These are phyloP conservation scores for Mucor irregularis DNA, from an alignment of 371 early-diverging fungal species.

Conservation along the genomic window DNA sequence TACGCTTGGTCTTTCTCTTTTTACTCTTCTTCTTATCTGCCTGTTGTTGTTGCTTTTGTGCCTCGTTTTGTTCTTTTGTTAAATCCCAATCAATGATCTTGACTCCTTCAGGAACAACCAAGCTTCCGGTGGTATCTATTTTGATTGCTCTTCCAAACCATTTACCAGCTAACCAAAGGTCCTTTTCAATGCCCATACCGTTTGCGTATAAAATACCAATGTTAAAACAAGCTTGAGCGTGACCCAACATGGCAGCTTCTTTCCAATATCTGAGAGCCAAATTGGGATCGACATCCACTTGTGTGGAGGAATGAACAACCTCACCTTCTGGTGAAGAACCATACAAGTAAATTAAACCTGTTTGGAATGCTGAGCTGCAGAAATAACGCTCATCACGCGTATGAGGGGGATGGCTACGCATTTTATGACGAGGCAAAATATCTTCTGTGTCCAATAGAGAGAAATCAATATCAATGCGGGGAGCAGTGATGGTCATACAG, in stretches of 20 bases:
- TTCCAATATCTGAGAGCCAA: conserved; percentile 53
- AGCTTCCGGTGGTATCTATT: conserved; percentile 40
- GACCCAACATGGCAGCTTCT: conserved; percentile 46
- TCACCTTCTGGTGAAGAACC: conserved; percentile 47
- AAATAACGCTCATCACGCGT: conserved; percentile 47
- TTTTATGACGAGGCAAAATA: conserved; percentile 29
- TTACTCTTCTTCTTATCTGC: conserved; percentile 25
- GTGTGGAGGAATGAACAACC: conserved; percentile 30
- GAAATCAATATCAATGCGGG: conserved; percentile 45
- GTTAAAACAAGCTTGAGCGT: conserved; percentile 52
- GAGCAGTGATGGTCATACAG: conserved; percentile 49
- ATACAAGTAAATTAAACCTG: conserved; percentile 48
- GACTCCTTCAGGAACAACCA: conserved; percentile 43
- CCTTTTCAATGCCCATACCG: conserved; percentile 43
- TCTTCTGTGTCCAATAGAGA: conserved; percentile 27
- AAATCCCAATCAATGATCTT: conserved; percentile 46
- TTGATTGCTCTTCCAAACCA: conserved; percentile 56
- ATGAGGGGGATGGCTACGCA: conserved; percentile 45
- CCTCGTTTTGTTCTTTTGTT: conserved; percentile 17
- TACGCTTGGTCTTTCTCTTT: conserved; percentile 11
- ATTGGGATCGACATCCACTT: conserved; percentile 37
- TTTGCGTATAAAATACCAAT: conserved; percentile 50
- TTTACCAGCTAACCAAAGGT: conserved; percentile 43
- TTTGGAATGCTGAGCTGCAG: conserved; percentile 51
- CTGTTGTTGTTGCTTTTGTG: conserved; percentile 1